Percentiles rank a stretch among this genome's conserved stretches.
These are phyloP conservation scores for Pseudonitzschia multistriata DNA, from an alignment of 108 stramenopile species.

Conservation along the genomic window DNA sequence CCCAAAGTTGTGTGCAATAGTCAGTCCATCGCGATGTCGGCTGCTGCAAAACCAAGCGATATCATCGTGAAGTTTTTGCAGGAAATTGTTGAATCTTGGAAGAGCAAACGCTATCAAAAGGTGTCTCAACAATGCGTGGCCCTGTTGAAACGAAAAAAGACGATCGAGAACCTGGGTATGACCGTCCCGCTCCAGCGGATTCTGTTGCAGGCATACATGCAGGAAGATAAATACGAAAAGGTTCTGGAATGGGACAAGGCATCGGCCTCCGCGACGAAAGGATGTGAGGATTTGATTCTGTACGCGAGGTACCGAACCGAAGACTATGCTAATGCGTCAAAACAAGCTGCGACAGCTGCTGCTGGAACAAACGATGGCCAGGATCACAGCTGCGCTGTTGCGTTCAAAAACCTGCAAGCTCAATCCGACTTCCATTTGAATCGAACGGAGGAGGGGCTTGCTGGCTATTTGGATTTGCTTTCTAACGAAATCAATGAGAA, in stretches of 20 bases:
- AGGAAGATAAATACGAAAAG: slow-evolving; percentile 25
- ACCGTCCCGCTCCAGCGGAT: slow-evolving; percentile 20
- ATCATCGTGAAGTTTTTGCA: slow-evolving; percentile 17
- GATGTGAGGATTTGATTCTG: slow-evolving; percentile 18
- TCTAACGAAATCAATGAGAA: neutral
- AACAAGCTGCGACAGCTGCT: slow-evolving; percentile 18
- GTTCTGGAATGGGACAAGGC: slow-evolving; percentile 19
- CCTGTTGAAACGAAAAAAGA: slow-evolving; percentile 29
- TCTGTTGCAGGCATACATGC: slow-evolving; percentile 22
- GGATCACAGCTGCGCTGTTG: neutral
- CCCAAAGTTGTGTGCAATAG: too few relatives aligned
- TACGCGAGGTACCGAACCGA: slow-evolving; percentile 33
- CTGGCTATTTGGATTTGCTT: slow-evolving; percentile 20
- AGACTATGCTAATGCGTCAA: slow-evolving; percentile 19
- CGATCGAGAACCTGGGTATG: slow-evolving; percentile 19
- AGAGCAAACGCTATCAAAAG: slow-evolving; percentile 13
- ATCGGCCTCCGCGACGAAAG: neutral
- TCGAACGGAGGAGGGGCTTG: slow-evolving; percentile 21
- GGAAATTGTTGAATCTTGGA: slow-evolving; percentile 24
- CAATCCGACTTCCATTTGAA: slow-evolving; percentile 38
- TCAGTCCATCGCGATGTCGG: neutral
- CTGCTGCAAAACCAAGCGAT: slow-evolving; percentile 2
- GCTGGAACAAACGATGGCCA: neutral
- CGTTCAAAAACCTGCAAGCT: neutral
- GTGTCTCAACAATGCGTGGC: slow-evolving; percentile 15